Evolutionary conservation across 2,329 filamentous ascomycete genomes (phyloP).

Genomic region (Pseudonectria buxi): DNA sequence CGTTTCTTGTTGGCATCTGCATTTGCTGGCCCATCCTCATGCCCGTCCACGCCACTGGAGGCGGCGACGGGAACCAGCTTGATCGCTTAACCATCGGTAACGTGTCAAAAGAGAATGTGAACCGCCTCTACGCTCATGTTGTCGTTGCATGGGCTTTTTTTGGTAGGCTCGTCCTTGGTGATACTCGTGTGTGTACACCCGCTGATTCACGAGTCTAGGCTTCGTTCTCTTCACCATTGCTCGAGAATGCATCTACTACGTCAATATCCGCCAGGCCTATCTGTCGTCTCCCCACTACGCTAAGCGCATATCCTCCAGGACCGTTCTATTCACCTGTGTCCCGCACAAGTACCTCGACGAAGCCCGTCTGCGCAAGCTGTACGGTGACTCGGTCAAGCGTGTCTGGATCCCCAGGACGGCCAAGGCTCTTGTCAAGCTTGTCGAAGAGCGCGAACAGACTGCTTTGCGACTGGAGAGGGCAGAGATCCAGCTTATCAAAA

Average conservation of each 20-base stretch:
- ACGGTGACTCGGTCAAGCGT: conserved; percentile 72
- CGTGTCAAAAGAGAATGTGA: conserved; percentile 45
- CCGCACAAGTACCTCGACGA: conserved; percentile 72
- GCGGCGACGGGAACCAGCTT: conserved; percentile 56
- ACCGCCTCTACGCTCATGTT: conserved; percentile 73
- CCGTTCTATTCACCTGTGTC: conserved; percentile 82
- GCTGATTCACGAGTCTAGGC: conserved; percentile 33
- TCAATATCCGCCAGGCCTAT: conserved; percentile 90
- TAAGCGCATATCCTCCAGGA: conserved; percentile 80
- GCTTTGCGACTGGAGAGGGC: conserved; percentile 79
- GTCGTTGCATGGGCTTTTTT: conserved; percentile 75
- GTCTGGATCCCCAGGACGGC: conserved; percentile 80
- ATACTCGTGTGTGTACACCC: background rate
- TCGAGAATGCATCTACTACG: conserved; percentile 82
- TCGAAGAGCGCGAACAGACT: conserved; percentile 72
- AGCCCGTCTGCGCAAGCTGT: conserved; percentile 69
- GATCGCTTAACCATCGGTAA: conserved; percentile 77
- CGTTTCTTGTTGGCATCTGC: conserved; percentile 75
- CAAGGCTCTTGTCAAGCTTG: conserved; percentile 69
- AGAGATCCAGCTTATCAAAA: conserved; percentile 77
- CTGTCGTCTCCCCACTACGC: conserved; percentile 78
- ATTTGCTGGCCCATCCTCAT: conserved; percentile 85
- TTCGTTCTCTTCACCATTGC: conserved; percentile 88
- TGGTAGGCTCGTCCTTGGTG: conserved; percentile 15
- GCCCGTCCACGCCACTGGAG: conserved; percentile 81